These are phyloP conservation scores for Sugiyamaella japonica DNA, from an alignment of 1,139 yeast genomes.

Conservation along the genomic window DNA sequence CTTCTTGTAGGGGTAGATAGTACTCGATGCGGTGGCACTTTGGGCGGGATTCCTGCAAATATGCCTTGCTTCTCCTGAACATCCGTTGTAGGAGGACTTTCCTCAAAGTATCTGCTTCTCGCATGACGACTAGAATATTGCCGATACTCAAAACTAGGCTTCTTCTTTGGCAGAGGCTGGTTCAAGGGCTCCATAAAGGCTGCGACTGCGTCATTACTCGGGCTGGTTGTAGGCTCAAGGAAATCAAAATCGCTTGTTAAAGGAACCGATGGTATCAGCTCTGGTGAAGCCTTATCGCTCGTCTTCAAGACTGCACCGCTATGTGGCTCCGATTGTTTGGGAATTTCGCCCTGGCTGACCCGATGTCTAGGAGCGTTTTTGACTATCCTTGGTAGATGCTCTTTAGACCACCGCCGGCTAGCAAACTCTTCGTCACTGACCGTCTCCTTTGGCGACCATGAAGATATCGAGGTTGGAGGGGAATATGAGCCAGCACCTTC, in stretches of 20 bases:
- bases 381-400: conserved; percentile 16
- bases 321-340: conserved; percentile 1
- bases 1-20: conserved; percentile 19
- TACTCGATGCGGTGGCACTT: conserved; percentile 33
- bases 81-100: conserved; percentile 12
- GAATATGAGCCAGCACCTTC: conserved; percentile 15
- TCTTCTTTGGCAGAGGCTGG: conserved; percentile 16
- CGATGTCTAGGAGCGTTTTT: conserved; percentile 14
- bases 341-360: conserved; percentile 5
- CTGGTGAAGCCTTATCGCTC: neutral
- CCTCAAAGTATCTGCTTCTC: neutral
- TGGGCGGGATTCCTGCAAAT: conserved; percentile 36
- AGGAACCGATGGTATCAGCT: neutral
- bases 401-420: conserved; percentile 17
- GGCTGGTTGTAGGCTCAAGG: conserved; percentile 2
- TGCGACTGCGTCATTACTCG: neutral
- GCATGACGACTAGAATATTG: conserved; percentile 13
- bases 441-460: conserved; percentile 22
- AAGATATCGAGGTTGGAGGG: conserved; percentile 21
- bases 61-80: conserved; percentile 16
- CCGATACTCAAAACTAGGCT: conserved; percentile 21
- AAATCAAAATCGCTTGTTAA: conserved; percentile 15
- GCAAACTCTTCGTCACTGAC: conserved; percentile 19
- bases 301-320: neutral
- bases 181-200: conserved; percentile 9